These are phyloP conservation scores for Pythium sukuiense DNA, from an alignment of 352 stramenopile genomes.

Conservation along the genomic window DNA sequence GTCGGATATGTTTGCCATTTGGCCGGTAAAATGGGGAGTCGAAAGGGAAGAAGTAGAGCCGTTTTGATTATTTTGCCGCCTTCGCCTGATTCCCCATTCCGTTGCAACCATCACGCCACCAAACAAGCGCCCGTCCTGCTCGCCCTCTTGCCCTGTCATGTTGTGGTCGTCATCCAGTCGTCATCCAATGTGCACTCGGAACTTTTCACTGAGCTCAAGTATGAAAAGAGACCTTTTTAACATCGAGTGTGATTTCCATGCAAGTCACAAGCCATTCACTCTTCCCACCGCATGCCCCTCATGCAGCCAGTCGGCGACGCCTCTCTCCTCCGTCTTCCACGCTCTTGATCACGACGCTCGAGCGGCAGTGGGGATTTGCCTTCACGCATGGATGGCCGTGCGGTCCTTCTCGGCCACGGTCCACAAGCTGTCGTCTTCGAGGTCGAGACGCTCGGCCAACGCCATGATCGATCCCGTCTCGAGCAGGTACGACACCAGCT, in stretches of 20 bases:
- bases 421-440: constrained; percentile 85
- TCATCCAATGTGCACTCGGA: too few species aligned
- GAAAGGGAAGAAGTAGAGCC: constrained; percentile 10
- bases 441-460: constrained; percentile 73
- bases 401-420: constrained; percentile 84
- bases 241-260: constrained; percentile 4
- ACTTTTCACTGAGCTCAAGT: background rate
- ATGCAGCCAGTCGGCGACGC: background rate
- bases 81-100: constrained; percentile 2
- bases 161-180: too few species aligned
- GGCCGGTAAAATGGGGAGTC: constrained; percentile 4
- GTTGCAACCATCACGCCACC: background rate
- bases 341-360: background rate
- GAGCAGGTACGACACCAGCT: constrained; percentile 82
- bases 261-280: background rate
- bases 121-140: background rate
- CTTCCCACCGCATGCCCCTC: background rate
- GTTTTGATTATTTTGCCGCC: constrained; percentile 10
- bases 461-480: constrained; percentile 88
- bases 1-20: constrained; percentile 1
- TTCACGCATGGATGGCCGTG: constrained; percentile 76
- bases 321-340: background rate
- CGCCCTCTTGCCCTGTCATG: background rate
- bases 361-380: background rate
- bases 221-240: constrained; percentile 4